Conservation (phyloP, 345 rosid genomes). For the Chamaenerion angustifolium region DNA sequence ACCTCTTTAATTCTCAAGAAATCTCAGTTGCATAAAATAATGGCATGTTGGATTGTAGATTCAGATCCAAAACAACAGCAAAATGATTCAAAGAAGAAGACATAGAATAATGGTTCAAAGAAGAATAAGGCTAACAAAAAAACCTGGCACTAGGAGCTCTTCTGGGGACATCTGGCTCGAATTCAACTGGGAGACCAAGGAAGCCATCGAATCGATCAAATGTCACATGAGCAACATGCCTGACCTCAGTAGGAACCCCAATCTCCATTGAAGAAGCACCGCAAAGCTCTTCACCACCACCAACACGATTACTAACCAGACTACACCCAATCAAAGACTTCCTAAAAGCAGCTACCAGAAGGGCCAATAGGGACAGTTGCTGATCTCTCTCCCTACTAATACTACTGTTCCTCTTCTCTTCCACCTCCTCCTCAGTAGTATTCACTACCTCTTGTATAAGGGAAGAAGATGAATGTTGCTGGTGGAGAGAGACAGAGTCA, state of each 20-base stretch:
- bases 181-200: constrained; percentile 94
- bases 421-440: constrained; percentile 15
- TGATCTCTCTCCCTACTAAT: constrained; percentile 35
- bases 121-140: neutral
- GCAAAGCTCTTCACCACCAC: constrained; percentile 30
- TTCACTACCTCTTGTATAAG: constrained; percentile 3
- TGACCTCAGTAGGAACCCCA: constrained; percentile 85
- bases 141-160: constrained; percentile 96
- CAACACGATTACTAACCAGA: constrained; percentile 18
- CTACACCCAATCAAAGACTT: constrained; percentile 71
- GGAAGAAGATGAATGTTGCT: constrained; percentile 1
- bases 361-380: constrained; percentile 38
- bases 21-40: no score
- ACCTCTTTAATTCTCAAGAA: no score
- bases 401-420: constrained; percentile 11
- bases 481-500: constrained; percentile 22
- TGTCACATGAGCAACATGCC: constrained; percentile 96
- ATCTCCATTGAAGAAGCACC: constrained; percentile 55
- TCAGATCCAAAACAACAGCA: no score
- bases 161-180: constrained; percentile 92
- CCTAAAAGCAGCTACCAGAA: constrained; percentile 60
- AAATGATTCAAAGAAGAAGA: no score
- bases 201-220: constrained; percentile 97
- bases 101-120: neutral
- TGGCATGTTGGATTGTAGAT: no score